Conservation (phyloP, 768 basidiomycete genomes). For the Calocybe indica region DNA sequence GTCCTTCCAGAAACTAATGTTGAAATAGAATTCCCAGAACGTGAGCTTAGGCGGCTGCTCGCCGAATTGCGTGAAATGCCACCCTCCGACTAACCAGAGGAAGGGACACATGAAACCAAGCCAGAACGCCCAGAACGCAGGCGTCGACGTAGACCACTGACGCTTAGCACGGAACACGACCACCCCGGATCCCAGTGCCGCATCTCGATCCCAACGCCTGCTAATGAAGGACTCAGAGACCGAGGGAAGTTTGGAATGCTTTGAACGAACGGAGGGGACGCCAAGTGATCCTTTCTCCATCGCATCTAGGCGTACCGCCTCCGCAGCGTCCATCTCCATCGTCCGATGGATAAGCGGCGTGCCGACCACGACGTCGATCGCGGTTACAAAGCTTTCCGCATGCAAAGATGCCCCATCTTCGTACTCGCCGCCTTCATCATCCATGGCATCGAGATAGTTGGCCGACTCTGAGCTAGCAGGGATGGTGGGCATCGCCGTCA, state of each 20-base stretch:
- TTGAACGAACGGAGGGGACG: slow-evolving; percentile 10
- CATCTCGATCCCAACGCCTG: slow-evolving; percentile 44
- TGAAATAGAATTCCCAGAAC: slow-evolving; percentile 43
- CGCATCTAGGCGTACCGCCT: too few relatives aligned
- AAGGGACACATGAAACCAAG: slow-evolving; percentile 66
- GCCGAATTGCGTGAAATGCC: slow-evolving; percentile 51
- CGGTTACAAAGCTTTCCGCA: slow-evolving; percentile 55
- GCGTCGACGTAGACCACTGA: slow-evolving; percentile 26
- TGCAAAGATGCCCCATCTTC: slow-evolving; percentile 42
- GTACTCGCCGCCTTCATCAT: slow-evolving; percentile 17
- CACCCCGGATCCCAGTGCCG: slow-evolving; percentile 25
- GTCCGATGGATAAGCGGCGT: background rate
- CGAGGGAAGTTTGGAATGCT: slow-evolving; percentile 16
- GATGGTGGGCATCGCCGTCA: slow-evolving; percentile 34
- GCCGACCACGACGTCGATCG: slow-evolving; percentile 17
- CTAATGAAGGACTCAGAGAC: slow-evolving; percentile 47
- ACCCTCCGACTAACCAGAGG: slow-evolving; percentile 74
- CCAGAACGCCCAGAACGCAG: slow-evolving; percentile 66
- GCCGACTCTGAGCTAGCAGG: slow-evolving; percentile 30
- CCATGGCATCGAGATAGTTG: slow-evolving; percentile 22
- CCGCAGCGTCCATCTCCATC: background rate
- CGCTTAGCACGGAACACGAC: slow-evolving; percentile 28
- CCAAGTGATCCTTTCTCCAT: background rate
- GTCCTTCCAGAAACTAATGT: slow-evolving; percentile 30
- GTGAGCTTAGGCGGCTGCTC: slow-evolving; percentile 38